These are phyloP conservation scores for Blepharisma stoltei DNA, from an alignment of 73 alveolate species.

Conservation along the genomic window DNA sequence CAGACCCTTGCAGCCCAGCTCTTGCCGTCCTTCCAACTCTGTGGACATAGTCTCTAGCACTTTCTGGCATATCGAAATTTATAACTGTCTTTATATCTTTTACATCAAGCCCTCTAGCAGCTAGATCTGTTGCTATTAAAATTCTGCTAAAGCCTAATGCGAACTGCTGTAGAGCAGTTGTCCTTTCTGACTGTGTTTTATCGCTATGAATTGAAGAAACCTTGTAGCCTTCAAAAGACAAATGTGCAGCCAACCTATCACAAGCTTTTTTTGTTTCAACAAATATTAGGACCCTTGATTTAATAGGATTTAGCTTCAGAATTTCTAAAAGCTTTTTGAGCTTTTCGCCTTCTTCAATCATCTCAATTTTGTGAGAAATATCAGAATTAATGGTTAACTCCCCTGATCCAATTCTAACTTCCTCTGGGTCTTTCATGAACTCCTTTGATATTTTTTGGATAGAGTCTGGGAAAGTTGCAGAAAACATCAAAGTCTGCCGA, in stretches of 20 bases:
- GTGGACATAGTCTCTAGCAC: conserved; percentile 89
- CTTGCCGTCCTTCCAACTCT: conserved; percentile 95
- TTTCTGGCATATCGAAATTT: conserved; percentile 88
- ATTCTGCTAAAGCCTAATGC: conserved; percentile 57
- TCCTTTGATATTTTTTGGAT: conserved; percentile 66
- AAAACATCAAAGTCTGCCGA: conserved; percentile 77
- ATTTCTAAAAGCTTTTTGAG: conserved; percentile 56
- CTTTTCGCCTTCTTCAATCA: conserved; percentile 51
- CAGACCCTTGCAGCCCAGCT: conserved; percentile 80
- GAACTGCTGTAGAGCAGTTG: conserved; percentile 56
- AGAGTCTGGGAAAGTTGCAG: conserved; percentile 88
- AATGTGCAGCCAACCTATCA: conserved; percentile 61
- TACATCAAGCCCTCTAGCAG: conserved; percentile 91
- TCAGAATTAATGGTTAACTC: conserved; percentile 42
- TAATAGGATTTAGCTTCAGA: conserved; percentile 52
- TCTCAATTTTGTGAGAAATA: conserved; percentile 51
- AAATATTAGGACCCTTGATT: conserved; percentile 70
- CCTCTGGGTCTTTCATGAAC: conserved; percentile 55
- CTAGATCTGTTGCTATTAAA: conserved; percentile 92
- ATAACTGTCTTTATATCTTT: conserved; percentile 77
- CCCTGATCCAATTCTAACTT: conserved; percentile 42
- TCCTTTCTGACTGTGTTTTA: conserved; percentile 53
- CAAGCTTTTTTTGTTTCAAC: conserved; percentile 78
- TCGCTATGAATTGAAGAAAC: conserved; percentile 88
- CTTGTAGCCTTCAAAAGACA: conserved; percentile 50